A percentile compares a stretch with the other conserved stretches of the same genome.
phyloP scores from a whole-genome alignment of 2,329 filamentous ascomycete genomes.

The Pleomassaria siparia region DNA sequence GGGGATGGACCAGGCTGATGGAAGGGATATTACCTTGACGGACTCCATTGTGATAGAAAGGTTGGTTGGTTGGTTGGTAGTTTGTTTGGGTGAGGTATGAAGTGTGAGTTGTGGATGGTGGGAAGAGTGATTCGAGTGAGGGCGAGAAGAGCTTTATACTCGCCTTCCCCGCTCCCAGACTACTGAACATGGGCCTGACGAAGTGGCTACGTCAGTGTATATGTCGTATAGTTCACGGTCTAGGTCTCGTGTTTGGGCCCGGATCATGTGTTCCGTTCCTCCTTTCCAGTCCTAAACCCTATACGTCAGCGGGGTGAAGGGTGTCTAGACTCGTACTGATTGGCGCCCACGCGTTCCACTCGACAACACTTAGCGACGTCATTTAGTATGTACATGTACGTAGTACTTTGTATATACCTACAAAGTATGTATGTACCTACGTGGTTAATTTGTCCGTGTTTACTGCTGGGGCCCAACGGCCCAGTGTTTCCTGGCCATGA shows the following conservation, averaged over 20 bases:
- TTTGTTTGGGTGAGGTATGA: not conserved
- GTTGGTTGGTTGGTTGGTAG: constrained; percentile 1
- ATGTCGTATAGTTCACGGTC: not conserved
- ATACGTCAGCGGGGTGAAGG: not conserved
- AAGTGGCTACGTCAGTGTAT: not conserved
- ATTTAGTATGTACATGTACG: too few species aligned
- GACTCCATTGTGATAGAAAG: constrained; percentile 8
- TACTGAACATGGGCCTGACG: not conserved
- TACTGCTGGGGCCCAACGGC: not conserved
- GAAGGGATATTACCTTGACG: constrained; percentile 47
- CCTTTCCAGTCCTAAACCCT: not conserved
- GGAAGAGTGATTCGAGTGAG: not conserved
- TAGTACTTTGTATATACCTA: too few species aligned
- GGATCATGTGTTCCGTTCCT: not conserved
- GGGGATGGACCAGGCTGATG: constrained; percentile 27
- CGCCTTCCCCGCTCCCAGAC: not conserved
- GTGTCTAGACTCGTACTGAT: not conserved
- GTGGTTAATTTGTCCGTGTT: too few species aligned
- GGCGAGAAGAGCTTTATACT: not conserved
- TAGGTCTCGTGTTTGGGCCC: not conserved
- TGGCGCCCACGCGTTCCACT: not conserved
- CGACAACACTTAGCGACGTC: not conserved
- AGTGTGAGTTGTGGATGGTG: not conserved
- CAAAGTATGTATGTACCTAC: too few species aligned
- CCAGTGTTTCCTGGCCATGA: not conserved